These are phyloP conservation scores for Colletotrichum acutatum DNA, from an alignment of 2,329 filamentous ascomycete species.

Conservation along the genomic window DNA sequence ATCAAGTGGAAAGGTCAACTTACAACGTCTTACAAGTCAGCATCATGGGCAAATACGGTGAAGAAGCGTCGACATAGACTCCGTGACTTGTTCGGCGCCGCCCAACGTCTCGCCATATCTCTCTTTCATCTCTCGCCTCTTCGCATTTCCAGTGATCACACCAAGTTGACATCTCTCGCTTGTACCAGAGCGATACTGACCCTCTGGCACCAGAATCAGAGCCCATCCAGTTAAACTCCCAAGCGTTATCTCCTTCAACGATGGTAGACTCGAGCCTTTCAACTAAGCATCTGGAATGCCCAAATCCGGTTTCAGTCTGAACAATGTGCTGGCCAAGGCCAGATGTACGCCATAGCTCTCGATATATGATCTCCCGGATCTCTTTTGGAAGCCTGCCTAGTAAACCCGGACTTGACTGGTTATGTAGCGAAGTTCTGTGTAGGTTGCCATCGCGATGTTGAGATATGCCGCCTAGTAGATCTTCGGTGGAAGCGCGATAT, in stretches of 20 bases:
- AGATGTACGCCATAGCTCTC: conserved; percentile 23
- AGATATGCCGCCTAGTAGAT: neutral
- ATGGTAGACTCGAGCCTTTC: neutral
- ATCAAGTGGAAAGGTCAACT: neutral
- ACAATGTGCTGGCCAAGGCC: conserved; percentile 25
- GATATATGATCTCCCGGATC: conserved; percentile 24
- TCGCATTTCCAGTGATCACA: conserved; percentile 32
- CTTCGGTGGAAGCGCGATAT: neutral
- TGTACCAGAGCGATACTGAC: conserved; percentile 14
- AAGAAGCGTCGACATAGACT: neutral
- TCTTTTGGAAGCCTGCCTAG: conserved; percentile 16
- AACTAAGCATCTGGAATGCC: conserved; percentile 22
- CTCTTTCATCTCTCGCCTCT: conserved; percentile 13
- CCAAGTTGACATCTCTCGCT: conserved; percentile 27
- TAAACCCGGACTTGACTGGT: neutral
- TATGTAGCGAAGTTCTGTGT: neutral
- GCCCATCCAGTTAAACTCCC: conserved; percentile 24
- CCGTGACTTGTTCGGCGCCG: neutral
- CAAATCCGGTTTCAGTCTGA: conserved; percentile 9
- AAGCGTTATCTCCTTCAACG: neutral
- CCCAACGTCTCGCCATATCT: conserved; percentile 14
- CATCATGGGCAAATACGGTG: conserved; percentile 25
- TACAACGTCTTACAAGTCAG: conserved; percentile 26
- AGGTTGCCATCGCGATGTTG: too few species aligned
- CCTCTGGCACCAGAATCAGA: conserved; percentile 18